A percentile compares a stretch with the other conserved stretches of the same genome.
phyloP scores from a whole-genome alignment of 441 rosid species.

The Mallotus japonicus region DNA sequence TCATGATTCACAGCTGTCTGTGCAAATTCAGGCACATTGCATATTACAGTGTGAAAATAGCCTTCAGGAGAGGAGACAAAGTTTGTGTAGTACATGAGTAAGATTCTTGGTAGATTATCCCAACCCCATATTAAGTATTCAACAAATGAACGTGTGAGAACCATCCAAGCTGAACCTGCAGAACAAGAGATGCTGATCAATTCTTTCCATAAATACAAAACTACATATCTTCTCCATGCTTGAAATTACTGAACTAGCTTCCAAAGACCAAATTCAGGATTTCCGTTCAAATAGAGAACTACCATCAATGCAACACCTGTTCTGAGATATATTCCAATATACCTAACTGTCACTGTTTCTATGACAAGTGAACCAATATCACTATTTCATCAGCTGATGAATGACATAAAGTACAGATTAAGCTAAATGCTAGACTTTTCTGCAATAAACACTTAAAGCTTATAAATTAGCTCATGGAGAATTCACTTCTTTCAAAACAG shows the following conservation, averaged over 20 bases:
- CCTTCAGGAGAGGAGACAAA: constrained; percentile 96
- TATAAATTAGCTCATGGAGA: background rate
- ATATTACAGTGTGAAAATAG: constrained; percentile 92
- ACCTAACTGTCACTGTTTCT: background rate
- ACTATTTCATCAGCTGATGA: no score
- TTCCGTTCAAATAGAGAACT: background rate
- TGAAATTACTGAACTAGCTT: background rate
- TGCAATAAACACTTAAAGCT: background rate
- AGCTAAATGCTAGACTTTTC: background rate
- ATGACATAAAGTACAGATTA: background rate
- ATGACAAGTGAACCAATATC: background rate
- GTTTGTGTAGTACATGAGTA: constrained; percentile 91
- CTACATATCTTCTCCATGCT: background rate
- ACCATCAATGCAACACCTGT: background rate
- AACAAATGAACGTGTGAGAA: constrained; percentile 70
- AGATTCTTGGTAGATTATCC: constrained; percentile 86
- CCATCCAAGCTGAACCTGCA: constrained; percentile 99
- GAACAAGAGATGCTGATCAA: constrained; percentile 15
- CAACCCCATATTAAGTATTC: constrained; percentile 96
- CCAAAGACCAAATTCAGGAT: constrained; percentile 1
- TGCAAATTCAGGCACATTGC: constrained; percentile 79
- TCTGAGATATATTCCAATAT: background rate
- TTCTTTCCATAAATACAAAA: background rate
- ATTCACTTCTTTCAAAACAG: background rate
- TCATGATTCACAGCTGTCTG: constrained; percentile 77